Base-by-base conservation (phyloP, 1,284 basidiomycete species). In the Erythrobasidium hasegawianum region DNA sequence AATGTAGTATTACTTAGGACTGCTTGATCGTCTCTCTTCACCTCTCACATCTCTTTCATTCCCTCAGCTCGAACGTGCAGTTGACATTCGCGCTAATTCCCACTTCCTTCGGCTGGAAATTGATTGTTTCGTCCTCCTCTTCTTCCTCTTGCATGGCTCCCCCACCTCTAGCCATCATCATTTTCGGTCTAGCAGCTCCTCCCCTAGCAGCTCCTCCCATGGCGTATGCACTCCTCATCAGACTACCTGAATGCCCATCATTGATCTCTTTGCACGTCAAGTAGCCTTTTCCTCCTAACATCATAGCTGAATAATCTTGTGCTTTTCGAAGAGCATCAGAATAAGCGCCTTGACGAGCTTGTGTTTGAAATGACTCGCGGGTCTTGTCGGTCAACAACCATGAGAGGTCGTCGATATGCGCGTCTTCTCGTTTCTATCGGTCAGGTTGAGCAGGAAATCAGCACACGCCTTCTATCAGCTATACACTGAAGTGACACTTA, bases 31-130 rank as follows among this genome's bases (percentile, higher is more conserved):
- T 33, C 33, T 11, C 33, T 33, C 43, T 47, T 14, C 50, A 20
- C 20, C 16, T 13, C 47, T 50, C 7, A 29, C 24, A n/a, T 53
- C 3, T 20, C 54, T 50, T 62, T 40, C 33, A 33, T 5, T 4
- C 33, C 11, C 33, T 18, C 13, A 40, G 53, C 43, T 64, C 56
- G 27, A 65, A 65, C 45, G 20, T 53, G 39, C 55, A 57, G 8
- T 24, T 20, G 11, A 65, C 62, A 5, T 45, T 22, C 22, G 62
- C 62, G 18, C 22, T 26, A 3, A 65, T 14, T 16, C 47, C 56
- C 9, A 65, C 62, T 26, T 58, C 56, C 26, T 65, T 56, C 2
- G 62, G 62, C 49, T 57, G 45, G 33, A 65, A 65, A 18, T 53
- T 53, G n/a, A 65, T 38, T 1, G 59, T 24, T 20, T 53, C 50